Base-by-base conservation (phyloP, 2,329 filamentous ascomycete species). In the Dactylellina drechsleri region DNA sequence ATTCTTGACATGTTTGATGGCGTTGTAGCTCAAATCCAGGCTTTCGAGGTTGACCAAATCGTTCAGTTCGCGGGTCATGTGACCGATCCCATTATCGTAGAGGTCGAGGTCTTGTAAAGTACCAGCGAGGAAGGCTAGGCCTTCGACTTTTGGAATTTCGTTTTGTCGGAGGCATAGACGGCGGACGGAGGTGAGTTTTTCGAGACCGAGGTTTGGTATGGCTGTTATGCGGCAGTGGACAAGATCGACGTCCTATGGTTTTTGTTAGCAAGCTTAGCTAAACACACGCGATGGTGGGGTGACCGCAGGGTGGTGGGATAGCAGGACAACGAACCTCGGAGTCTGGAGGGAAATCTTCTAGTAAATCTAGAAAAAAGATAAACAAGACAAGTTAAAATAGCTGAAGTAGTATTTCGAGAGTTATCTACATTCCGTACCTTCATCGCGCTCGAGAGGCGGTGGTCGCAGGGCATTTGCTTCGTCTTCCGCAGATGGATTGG, bases 1-100 rank as follows among this genome's bases (percentile, higher is more conserved):
- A 79, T 94, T 91, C 71, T 87, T 86, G 84, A 99, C 96, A 83
- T 97, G 93, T 82, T 97, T 97, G 84, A 99, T 94, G 85, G 98
- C 98, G 85, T 99, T 99, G 87, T 97, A 99, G 82, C 92, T 96
- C 60, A 99, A 86, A 81, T 99, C 95, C 65, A 99, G 87, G 67
- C 85, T 90, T 4, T 87, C 92, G 64, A 99, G 87, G 76, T 91
- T 86, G 12, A 86, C 88, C 68, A 97, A 87, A 53, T 88, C 85
- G 64, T 97, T 93, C 53, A 99, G 86, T 31, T 92, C 92, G 78
- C 90, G 89, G 15, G 40, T 50, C 82, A 97, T 88, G 82, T 96
- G 93, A 10, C 89, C 88, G 79, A 99, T 93, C 16, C 96, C 86
- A 82, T 99, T 99, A 83, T 99, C 95, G 84, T 99, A 99, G 73